Percentiles rank a stretch among this genome's conserved stretches.
phyloP scores from a whole-genome alignment of 169 alveolate species.

The Eimeria sp. region DNA sequence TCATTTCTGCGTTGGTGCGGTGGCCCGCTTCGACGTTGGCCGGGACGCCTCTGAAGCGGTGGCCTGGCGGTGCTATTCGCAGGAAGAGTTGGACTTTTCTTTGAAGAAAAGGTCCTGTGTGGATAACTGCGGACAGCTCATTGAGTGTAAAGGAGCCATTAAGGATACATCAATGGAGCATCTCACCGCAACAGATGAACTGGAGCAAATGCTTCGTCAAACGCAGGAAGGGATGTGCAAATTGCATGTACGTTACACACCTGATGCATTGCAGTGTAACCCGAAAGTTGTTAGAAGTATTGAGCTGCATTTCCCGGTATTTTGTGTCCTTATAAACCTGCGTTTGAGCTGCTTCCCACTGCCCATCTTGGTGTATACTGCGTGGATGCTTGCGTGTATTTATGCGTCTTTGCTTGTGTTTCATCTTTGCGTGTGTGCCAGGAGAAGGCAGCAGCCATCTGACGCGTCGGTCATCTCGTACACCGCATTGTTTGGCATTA shows the following conservation, averaged over 20 bases:
- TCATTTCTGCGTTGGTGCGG: constrained; percentile 32
- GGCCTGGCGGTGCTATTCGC: constrained; percentile 46
- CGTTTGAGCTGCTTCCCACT: background rate
- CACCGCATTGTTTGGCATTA: background rate
- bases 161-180: background rate
- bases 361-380: background rate
- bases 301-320: background rate
- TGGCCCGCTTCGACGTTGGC: constrained; percentile 37
- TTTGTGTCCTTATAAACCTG: background rate
- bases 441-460: background rate
- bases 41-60: background rate
- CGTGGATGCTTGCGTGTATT: background rate
- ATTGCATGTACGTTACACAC: background rate
- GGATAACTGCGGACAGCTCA: constrained; percentile 19
- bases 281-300: background rate
- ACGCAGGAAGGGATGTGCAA: constrained; percentile 11
- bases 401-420: background rate
- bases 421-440: background rate
- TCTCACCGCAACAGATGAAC: background rate
- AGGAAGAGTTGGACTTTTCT: background rate
- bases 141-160: background rate
- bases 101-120: background rate
- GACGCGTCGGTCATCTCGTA: background rate
- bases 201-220: background rate
- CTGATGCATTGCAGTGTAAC: background rate